phyloP scores from a whole-genome alignment of 352 stramenopile species.

The Lagenidium giganteum region DNA sequence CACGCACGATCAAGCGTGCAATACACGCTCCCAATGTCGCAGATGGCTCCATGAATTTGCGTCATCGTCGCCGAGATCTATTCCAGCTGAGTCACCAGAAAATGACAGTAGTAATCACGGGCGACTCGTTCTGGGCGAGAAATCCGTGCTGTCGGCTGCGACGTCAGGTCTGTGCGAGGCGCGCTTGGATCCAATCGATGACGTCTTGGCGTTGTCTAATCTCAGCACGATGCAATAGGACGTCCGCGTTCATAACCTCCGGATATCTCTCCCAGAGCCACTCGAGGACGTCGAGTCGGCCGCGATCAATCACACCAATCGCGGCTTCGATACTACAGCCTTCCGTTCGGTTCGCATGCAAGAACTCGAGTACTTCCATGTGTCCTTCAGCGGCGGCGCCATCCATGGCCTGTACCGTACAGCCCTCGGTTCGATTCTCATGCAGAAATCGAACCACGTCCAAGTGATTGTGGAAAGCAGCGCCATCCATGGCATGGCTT shows the following conservation, averaged over 20 bases:
- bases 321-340: conserved; percentile 19
- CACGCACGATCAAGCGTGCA: no score
- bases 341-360: conserved; percentile 10
- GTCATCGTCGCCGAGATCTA: no score
- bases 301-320: conserved; percentile 12
- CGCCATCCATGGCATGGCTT: conserved; percentile 55
- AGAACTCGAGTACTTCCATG: conserved; percentile 21
- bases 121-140: no score
- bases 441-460: conserved; percentile 50
- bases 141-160: no score
- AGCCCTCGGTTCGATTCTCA: conserved; percentile 48
- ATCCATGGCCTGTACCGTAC: conserved; percentile 22
- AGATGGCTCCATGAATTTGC: no score
- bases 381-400: conserved; percentile 17
- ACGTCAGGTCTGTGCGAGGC: not conserved
- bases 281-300: conserved; percentile 14
- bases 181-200: conserved; percentile 1
- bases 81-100: no score
- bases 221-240: conserved; percentile 7
- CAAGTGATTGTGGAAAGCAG: conserved; percentile 45
- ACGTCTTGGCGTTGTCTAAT: not conserved
- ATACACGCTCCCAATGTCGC: no score
- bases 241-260: conserved; percentile 6
- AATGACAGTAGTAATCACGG: no score
- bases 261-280: conserved; percentile 18